Evolutionary conservation across 345 rosid genomes (phyloP).

Genomic region (Gossypium bickii): DNA sequence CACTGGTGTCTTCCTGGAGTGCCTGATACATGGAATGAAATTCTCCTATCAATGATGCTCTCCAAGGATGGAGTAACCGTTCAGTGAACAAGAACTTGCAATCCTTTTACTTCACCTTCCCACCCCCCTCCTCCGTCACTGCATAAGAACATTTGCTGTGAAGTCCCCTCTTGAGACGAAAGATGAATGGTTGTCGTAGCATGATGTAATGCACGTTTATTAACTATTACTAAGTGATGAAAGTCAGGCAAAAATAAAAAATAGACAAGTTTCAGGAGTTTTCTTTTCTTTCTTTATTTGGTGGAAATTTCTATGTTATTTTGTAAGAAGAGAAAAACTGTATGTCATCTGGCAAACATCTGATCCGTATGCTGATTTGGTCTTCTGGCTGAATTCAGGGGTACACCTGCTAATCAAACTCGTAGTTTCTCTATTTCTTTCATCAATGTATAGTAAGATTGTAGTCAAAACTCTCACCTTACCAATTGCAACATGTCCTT

Average conservation of each 20-base stretch:
- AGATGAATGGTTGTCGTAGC: not conserved
- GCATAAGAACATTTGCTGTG: not conserved
- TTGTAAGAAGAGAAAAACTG: not conserved
- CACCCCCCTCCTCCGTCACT: not conserved
- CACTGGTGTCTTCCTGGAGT: constrained; percentile 79
- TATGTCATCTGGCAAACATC: no score
- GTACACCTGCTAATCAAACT: no score
- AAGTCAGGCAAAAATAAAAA: not conserved
- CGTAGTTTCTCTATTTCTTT: no score
- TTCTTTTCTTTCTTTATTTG: no score
- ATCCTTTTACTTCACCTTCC: not conserved
- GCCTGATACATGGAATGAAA: constrained; percentile 67
- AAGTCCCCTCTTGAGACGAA: not conserved
- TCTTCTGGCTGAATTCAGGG: no score
- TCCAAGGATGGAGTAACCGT: constrained; percentile 12
- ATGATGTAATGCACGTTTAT: not conserved
- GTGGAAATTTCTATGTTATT: not conserved
- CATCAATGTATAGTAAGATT: no score
- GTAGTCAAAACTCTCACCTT: no score
- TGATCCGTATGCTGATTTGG: no score
- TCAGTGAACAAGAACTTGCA: not conserved
- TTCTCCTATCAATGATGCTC: constrained; percentile 40
- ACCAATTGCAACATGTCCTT: no score
- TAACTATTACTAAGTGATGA: not conserved
- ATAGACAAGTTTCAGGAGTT: not conserved